phyloP scores from a whole-genome alignment of 208 protist species.

The Acanthamoeba castellanii region DNA sequence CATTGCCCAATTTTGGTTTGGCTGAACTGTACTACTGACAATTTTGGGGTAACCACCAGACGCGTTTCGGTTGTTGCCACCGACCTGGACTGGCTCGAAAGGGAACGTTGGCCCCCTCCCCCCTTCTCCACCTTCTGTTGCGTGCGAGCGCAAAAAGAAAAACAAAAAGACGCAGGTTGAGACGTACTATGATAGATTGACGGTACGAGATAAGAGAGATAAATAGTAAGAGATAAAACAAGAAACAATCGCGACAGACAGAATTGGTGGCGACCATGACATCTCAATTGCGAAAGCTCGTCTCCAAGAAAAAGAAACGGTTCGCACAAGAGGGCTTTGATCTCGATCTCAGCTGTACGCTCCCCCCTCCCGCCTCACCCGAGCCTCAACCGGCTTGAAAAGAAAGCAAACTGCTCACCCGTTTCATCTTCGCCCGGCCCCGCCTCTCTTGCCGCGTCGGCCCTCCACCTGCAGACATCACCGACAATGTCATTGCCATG shows the following conservation, averaged over 20 bases:
- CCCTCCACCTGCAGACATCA: conserved; percentile 27
- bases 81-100: too few relatives aligned
- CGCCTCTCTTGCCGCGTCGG: neutral
- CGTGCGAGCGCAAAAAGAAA: too few relatives aligned
- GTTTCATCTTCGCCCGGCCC: neutral
- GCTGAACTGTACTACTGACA: too few relatives aligned
- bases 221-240: neutral
- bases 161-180: too few relatives aligned
- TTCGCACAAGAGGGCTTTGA: conserved; percentile 93
- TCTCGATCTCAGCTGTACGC: conserved; percentile 94
- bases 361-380: neutral
- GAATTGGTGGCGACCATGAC: conserved; percentile 2
- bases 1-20: too few relatives aligned
- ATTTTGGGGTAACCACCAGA: too few relatives aligned
- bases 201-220: neutral
- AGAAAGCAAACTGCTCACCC: too few relatives aligned
- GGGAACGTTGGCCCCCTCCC: too few relatives aligned
- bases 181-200: too few relatives aligned
- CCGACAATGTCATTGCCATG: conserved; percentile 34
- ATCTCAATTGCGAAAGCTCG: conserved; percentile 86
- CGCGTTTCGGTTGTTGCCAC: too few relatives aligned
- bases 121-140: too few relatives aligned
- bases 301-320: conserved; percentile 94
- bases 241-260: neutral
- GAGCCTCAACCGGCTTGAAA: neutral